Conservation (phyloP, 2,329 filamentous ascomycete species). For the Myrmaecium sp. region DNA sequence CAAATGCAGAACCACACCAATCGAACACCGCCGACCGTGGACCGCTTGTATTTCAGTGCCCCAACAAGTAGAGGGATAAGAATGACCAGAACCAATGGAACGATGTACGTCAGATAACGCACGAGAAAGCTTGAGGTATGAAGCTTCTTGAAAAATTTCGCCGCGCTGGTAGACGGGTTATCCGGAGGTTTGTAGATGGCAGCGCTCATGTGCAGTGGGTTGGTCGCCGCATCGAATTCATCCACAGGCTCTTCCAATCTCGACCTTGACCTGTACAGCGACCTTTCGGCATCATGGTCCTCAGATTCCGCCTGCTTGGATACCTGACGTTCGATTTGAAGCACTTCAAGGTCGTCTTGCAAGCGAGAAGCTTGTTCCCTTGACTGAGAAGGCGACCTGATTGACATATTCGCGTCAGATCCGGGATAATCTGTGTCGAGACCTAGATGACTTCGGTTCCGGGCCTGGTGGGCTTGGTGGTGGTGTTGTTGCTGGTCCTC, state of each 20-base stretch:
- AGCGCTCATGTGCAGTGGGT: constrained; percentile 50
- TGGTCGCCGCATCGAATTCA: constrained; percentile 51
- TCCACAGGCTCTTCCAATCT: constrained; percentile 41
- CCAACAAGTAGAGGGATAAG: constrained; percentile 53
- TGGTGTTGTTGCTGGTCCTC: not conserved
- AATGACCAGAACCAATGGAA: constrained; percentile 45
- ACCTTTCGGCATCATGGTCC: constrained; percentile 20
- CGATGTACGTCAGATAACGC: constrained; percentile 56
- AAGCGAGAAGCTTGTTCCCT: constrained; percentile 44
- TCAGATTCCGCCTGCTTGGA: constrained; percentile 25
- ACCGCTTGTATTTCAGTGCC: constrained; percentile 37
- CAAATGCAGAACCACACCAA: constrained; percentile 89
- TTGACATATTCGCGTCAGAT: constrained; percentile 10
- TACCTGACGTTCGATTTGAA: constrained; percentile 46
- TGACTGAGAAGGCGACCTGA: constrained; percentile 35
- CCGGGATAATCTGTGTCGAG: constrained; percentile 28
- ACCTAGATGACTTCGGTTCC: constrained; percentile 28
- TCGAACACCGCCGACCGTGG: constrained; percentile 56
- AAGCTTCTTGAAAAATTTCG: constrained; percentile 46
- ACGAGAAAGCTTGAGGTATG: constrained; percentile 50
- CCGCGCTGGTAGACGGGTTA: constrained; percentile 43
- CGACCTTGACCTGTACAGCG: constrained; percentile 35
- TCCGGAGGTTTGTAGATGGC: constrained; percentile 47
- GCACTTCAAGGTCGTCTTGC: constrained; percentile 48
- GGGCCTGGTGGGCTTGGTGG: constrained; percentile 4